Evolutionary conservation across 2,329 filamentous ascomycete genomes (phyloP).

Genomic region (Periconia macrospinosa): DNA sequence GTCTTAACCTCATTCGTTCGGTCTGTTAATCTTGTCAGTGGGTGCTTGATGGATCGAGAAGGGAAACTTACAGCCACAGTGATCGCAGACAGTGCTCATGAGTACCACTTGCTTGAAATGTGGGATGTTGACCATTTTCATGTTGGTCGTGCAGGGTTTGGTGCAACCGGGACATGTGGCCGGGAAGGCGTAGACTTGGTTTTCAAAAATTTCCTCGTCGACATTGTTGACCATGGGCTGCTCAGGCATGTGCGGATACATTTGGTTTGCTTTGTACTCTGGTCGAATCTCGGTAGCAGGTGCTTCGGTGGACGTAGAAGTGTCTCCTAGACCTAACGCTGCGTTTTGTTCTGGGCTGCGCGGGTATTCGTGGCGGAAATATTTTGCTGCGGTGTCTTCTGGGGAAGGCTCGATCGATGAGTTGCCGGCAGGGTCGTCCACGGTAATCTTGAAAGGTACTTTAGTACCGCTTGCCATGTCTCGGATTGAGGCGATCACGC

Average conservation of each 20-base stretch:
- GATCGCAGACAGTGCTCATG: slow-evolving; percentile 90
- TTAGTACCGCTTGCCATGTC: slow-evolving; percentile 76
- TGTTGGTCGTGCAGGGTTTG: slow-evolving; percentile 84
- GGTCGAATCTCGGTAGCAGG: slow-evolving; percentile 59
- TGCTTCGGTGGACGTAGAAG: slow-evolving; percentile 47
- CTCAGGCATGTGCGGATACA: slow-evolving; percentile 47
- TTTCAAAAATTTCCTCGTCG: slow-evolving; percentile 79
- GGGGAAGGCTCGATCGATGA: slow-evolving; percentile 92
- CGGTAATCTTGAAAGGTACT: slow-evolving; percentile 84
- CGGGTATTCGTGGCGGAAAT: slow-evolving; percentile 80
- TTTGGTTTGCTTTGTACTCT: slow-evolving; percentile 53
- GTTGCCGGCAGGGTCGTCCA: slow-evolving; percentile 93
- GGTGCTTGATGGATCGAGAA: not conserved
- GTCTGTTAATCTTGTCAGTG: slow-evolving; percentile 47
- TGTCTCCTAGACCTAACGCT: slow-evolving; percentile 71
- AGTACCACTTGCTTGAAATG: slow-evolving; percentile 97
- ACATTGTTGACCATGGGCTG: slow-evolving; percentile 47
- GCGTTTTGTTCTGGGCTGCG: slow-evolving; percentile 86
- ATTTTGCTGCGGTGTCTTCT: slow-evolving; percentile 77
- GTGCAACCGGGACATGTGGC: slow-evolving; percentile 89
- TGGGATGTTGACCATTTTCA: slow-evolving; percentile 98
- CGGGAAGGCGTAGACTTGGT: slow-evolving; percentile 91
- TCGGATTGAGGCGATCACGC: slow-evolving; percentile 72
- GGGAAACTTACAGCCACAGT: slow-evolving; percentile 67
- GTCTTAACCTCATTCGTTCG: slow-evolving; percentile 98